A percentile compares a stretch with the other conserved stretches of the same genome.
Conservation (phyloP, 2,329 filamentous ascomycete genomes). For the Aspergillus sp. region DNA sequence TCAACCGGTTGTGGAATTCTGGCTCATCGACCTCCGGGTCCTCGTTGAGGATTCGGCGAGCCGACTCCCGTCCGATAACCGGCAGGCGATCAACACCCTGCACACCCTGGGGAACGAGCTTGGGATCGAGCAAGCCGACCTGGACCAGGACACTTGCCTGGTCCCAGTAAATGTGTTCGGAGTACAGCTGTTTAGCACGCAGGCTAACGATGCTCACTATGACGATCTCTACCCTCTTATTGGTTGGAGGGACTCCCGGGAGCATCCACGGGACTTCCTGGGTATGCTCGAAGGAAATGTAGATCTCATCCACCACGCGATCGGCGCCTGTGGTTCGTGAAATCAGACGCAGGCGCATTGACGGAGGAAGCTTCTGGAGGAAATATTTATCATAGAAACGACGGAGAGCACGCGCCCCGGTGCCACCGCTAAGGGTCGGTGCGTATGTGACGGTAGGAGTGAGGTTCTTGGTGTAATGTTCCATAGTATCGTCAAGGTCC, state of each 20-base stretch:
- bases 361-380: slow-evolving; percentile 51
- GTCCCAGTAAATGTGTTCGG: slow-evolving; percentile 63
- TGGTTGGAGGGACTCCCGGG: slow-evolving; percentile 57
- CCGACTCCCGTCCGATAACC: slow-evolving; percentile 41
- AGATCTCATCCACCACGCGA: slow-evolving; percentile 62
- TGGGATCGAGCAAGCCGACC: slow-evolving; percentile 58
- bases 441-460: slow-evolving; percentile 31
- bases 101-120: slow-evolving; percentile 51
- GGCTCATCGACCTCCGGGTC: slow-evolving; percentile 34
- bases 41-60: slow-evolving; percentile 42
- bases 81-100: slow-evolving; percentile 40
- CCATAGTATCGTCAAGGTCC: slow-evolving; percentile 31
- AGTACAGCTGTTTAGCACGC: slow-evolving; percentile 53
- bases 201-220: slow-evolving; percentile 59
- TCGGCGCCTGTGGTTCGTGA: slow-evolving; percentile 59
- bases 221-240: slow-evolving; percentile 57
- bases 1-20: slow-evolving; percentile 36
- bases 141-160: slow-evolving; percentile 62
- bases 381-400: slow-evolving; percentile 60
- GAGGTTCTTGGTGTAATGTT: slow-evolving; percentile 29
- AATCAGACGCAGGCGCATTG: slow-evolving; percentile 54
- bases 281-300: slow-evolving; percentile 58
- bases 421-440: slow-evolving; percentile 43
- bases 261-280: slow-evolving; percentile 59
- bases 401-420: slow-evolving; percentile 41